These are phyloP conservation scores for Perilla frutescens DNA, from an alignment of 257 asterid species.

Conservation along the genomic window DNA sequence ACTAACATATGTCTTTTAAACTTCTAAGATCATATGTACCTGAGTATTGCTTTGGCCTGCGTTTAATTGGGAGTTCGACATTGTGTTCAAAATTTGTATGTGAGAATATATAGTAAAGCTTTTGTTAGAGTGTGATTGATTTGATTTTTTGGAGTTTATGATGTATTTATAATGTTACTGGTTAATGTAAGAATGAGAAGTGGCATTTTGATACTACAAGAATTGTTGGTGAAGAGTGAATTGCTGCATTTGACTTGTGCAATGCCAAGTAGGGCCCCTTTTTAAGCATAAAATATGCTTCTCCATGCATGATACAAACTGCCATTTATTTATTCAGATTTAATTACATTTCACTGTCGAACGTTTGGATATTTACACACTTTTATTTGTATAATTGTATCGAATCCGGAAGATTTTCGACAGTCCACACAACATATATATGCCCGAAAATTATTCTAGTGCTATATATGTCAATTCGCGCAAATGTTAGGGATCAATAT, in stretches of 20 bases:
- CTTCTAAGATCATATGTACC: constrained; percentile 26
- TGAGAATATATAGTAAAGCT: not conserved
- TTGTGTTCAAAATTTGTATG: not conserved
- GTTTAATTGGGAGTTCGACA: constrained; percentile 34
- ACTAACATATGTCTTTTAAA: no score
- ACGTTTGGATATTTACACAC: no score
- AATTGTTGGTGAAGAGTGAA: constrained; percentile 43
- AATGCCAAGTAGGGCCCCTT: not conserved
- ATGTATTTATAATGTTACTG: constrained; percentile 36
- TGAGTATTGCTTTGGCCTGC: constrained; percentile 43
- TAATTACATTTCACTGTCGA: no score
- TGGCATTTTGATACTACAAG: not conserved
- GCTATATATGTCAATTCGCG: no score
- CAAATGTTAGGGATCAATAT: no score
- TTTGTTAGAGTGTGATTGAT: constrained; percentile 13
- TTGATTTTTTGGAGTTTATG: not conserved
- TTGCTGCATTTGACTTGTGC: constrained; percentile 38
- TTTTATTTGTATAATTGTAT: no score
- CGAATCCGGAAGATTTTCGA: no score
- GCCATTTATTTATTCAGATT: no score
- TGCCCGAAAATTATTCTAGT: no score
- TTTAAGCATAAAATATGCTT: constrained; percentile 20
- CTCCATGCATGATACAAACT: not conserved
- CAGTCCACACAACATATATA: no score
- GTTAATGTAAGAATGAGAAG: not conserved